Base-by-base conservation (phyloP, 257 asterid species). In the Primulina tabacum region DNA sequence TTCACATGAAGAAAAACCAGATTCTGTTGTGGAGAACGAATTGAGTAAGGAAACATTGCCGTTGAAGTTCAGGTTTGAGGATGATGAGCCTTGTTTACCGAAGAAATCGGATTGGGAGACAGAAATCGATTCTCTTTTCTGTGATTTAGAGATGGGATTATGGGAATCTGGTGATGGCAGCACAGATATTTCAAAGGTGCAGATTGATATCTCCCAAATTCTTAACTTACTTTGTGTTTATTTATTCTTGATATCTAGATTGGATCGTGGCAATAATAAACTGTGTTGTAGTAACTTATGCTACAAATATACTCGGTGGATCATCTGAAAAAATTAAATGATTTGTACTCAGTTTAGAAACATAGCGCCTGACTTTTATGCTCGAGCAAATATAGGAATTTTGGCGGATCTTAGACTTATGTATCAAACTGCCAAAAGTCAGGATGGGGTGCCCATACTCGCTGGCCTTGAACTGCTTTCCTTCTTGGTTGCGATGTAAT, bases 11-110 rank as follows among this genome's bases (percentile, higher is more conserved):
- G 76, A 73, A 62, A 66, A 60, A 2, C 69, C 53, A 2, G 47
- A 21, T 64, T 35, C 57, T 32, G 29, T 28, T 12, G 26, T 40
- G 35, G 32, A 28, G 43, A 67, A 35, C 47, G 63, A 16, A 69
- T 18, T 18, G 53, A 12, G 9, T 67, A 18, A 70, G 43, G 59
- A 16, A 7, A 14, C 67, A 4, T 70, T 84, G 76, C 93, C 89
- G 0, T 50, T 83, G 71, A 83, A 83, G 76, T 92, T 92, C 78
- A 74, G 75, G 60, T 83, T 92, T 24, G 82, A 74, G 52, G 90
- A 87, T 10, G 83, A 79, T 20, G 67, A 64, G 28, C 70, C 82
- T 18, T 40, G 24, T 63, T 76, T 60, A 2, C 70, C 33, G 0
- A 84, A 84, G 78, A 83, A 88, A 79, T 64, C 72, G 6, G 88